Evolutionary conservation across 352 stramenopile genomes (phyloP).

Genomic region (Phytopythium boreale): DNA sequence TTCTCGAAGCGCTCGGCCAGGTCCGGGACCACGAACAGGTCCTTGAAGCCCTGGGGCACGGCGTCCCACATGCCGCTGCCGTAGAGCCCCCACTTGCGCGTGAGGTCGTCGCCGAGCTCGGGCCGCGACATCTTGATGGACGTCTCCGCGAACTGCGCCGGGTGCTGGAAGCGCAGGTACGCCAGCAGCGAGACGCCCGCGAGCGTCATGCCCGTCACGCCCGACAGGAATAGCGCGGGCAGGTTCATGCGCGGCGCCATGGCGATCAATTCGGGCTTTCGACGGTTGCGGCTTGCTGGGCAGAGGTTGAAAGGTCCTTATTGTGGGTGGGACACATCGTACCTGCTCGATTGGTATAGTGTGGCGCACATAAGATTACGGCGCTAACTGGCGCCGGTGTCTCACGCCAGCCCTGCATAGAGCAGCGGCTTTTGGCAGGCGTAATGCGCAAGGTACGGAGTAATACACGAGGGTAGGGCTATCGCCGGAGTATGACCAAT

Average conservation of each 20-base stretch:
- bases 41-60: constrained; percentile 62
- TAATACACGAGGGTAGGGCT: not conserved
- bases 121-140: constrained; percentile 75
- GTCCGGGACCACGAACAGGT: constrained; percentile 61
- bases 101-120: constrained; percentile 67
- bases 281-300: too few species aligned
- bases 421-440: not conserved
- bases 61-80: constrained; percentile 73
- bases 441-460: not conserved
- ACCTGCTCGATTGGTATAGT: not conserved
- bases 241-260: constrained; percentile 42
- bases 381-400: not conserved
- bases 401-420: not conserved
- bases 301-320: not conserved
- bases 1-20: constrained; percentile 63
- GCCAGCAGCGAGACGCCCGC: constrained; percentile 77
- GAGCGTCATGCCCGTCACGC: constrained; percentile 76
- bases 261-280: not conserved
- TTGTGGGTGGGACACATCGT: not conserved
- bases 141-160: constrained; percentile 80
- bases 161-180: constrained; percentile 82
- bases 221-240: constrained; percentile 60
- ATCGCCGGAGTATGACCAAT: not conserved
- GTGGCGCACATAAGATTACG: not conserved
- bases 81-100: constrained; percentile 80